phyloP scores from a whole-genome alignment of 2,329 filamentous ascomycete genomes.

The Aphanoascus verrucosus region DNA sequence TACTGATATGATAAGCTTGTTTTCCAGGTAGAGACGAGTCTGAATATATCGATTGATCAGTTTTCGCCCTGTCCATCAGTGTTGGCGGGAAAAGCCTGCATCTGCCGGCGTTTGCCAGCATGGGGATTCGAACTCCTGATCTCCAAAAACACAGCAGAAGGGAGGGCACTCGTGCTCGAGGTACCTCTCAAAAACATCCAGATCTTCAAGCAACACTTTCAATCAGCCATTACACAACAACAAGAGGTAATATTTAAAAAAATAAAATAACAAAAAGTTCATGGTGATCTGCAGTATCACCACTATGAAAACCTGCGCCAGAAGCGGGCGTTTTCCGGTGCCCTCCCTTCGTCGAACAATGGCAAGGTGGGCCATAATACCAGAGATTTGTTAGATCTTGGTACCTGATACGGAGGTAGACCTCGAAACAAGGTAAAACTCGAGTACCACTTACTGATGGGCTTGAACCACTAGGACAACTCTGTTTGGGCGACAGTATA shows the following conservation, averaged over 20 bases:
- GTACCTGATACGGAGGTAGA: background rate
- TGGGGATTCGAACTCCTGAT: conserved; percentile 2
- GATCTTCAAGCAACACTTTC: background rate
- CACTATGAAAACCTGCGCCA: conserved; percentile 6
- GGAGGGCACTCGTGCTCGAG: background rate
- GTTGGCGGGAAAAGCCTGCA: background rate
- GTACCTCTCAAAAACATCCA: background rate
- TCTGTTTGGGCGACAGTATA: background rate
- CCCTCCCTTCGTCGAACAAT: background rate
- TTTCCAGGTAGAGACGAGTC: background rate
- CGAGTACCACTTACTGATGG: too few species aligned
- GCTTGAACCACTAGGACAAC: conserved; percentile 8
- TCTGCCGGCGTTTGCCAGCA: background rate
- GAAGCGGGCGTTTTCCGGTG: conserved; percentile 6
- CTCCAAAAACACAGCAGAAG: background rate
- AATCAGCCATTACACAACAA: background rate
- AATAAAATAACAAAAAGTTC: conserved; percentile 8
- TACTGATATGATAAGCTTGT: background rate
- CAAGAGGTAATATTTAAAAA: background rate
- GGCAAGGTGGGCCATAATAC: too few species aligned
- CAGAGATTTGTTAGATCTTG: too few species aligned
- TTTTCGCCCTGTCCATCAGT: background rate
- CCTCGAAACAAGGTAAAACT: conserved; percentile 4
- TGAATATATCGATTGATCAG: background rate
- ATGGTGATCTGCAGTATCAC: conserved; percentile 1